A percentile compares a stretch with the other conserved stretches of the same genome.
Evolutionary conservation across 2,329 filamentous ascomycete genomes (phyloP).

Genomic region (Colletotrichum godetiae): DNA sequence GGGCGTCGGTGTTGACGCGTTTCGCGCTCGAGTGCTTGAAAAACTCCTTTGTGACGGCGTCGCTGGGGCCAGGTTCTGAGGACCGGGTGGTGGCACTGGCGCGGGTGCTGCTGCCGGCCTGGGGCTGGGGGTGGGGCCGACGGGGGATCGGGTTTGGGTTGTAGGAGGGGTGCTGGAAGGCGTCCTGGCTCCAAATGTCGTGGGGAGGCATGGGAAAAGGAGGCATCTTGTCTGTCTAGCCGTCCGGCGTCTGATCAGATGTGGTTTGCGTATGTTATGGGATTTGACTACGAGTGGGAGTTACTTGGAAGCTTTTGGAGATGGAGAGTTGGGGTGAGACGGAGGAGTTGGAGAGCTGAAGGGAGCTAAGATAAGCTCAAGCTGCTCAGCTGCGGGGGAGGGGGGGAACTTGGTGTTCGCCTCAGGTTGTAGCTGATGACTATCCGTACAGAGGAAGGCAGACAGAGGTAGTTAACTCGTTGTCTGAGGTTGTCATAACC

Average conservation of each 20-base stretch:
- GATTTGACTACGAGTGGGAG: neutral
- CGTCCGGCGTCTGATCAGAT: neutral
- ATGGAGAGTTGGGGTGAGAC: neutral
- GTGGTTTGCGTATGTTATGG: neutral
- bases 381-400: slow-evolving; percentile 14
- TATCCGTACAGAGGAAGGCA: no score
- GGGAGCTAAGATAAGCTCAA: slow-evolving; percentile 8
- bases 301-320: neutral
- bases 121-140: neutral
- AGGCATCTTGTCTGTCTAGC: neutral
- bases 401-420: neutral
- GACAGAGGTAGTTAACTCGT: neutral
- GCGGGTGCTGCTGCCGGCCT: neutral
- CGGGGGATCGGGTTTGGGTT: neutral
- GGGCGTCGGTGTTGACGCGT: slow-evolving; percentile 55
- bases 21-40: slow-evolving; percentile 54
- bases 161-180: neutral
- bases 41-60: slow-evolving; percentile 42
- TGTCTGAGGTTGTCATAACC: neutral
- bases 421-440: neutral
- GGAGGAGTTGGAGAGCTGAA: neutral
- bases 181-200: slow-evolving; percentile 5
- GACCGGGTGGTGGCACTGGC: neutral
- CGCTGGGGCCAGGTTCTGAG: slow-evolving; percentile 1
- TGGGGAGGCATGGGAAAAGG: neutral